Percentiles rank a stretch among this genome's conserved stretches.
Conservation (phyloP, 2,329 filamentous ascomycete species). For the Scedosporium minutisporum region DNA sequence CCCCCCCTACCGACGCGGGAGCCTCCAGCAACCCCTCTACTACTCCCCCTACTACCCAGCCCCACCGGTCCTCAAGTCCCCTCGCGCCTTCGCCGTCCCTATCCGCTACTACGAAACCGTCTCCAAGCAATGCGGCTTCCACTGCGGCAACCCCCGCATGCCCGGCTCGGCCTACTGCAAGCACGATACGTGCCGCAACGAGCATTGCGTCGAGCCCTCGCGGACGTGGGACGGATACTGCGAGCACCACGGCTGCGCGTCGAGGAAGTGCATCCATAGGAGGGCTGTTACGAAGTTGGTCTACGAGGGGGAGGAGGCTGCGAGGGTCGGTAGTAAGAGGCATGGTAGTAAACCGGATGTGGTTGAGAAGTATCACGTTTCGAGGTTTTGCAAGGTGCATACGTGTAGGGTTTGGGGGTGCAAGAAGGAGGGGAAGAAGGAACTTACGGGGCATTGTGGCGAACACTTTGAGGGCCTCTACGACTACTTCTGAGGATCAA, state of each 20-base stretch:
- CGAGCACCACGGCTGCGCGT: slow-evolving; percentile 2
- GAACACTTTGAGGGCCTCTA: neutral
- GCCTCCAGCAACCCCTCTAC: neutral
- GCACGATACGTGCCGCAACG: slow-evolving; percentile 2
- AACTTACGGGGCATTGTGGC: neutral
- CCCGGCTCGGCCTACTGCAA: neutral
- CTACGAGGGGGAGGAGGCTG: neutral
- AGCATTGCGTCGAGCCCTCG: neutral
- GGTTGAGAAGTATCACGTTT: neutral
- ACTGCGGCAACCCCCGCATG: neutral
- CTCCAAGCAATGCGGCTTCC: neutral
- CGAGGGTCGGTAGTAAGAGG: neutral
- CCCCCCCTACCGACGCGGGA: neutral
- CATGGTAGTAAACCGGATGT: neutral
- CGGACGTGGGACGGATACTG: slow-evolving; percentile 1
- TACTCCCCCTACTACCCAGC: neutral
- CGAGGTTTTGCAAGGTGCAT: neutral
- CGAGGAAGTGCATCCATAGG: neutral
- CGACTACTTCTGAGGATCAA: neutral
- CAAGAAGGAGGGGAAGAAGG: neutral
- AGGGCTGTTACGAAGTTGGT: neutral
- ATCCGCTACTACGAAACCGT: neutral
- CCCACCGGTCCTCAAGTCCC: neutral
- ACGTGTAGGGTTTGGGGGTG: neutral
- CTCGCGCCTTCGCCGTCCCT: neutral